Base-by-base conservation (phyloP, 305 asterid species). In the Plantago lanceolata region DNA sequence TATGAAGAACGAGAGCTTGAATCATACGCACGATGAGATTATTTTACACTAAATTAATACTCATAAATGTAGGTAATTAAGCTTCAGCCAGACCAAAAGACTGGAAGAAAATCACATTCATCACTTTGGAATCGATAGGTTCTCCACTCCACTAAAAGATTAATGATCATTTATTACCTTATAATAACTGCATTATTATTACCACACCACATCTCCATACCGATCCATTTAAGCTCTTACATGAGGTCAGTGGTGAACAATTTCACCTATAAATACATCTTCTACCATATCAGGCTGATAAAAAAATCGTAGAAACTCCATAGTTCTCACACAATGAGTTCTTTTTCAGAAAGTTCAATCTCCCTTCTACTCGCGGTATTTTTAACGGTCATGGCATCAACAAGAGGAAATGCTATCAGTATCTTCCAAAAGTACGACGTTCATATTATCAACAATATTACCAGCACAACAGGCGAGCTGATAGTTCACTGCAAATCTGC, bases 401-500 rank as follows among this genome's bases (percentile, higher is more conserved):
- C 68, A 16, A 59, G 57, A 26, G 65, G 50, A 3, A 9, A 18
- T 33, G 35, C 9, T 50, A 49, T 72, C 1, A 73, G 76, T 3
- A 56, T 80, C 0, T 72, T 80, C 63, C 82, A 77, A 57, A 58
- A 21, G 4, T 82, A 70, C 16, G 60, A 76, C 58, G 74, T 81
- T 53, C 75, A 72, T 57, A 56, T 81, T 2, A 62, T 74, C 62
- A 71, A 78, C 44, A 65, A 68, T 21, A 18, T 75, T 24, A 56
- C 16, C 13, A 18, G 16, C 61, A 64, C 24, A 18, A 51, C 53
- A 1, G 52, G 63, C 0, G 61, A 57, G 37, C 6, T 81, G 45
- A 19, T 50, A 9, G 71, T 65, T 35, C 44, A 45, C 54, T 81
- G 87, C 65, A 63, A 74, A 72, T 81, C 84, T 1, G 74, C 56